phyloP scores from a whole-genome alignment of 2,329 filamentous ascomycete genomes.

The Neonectria magnoliae region DNA sequence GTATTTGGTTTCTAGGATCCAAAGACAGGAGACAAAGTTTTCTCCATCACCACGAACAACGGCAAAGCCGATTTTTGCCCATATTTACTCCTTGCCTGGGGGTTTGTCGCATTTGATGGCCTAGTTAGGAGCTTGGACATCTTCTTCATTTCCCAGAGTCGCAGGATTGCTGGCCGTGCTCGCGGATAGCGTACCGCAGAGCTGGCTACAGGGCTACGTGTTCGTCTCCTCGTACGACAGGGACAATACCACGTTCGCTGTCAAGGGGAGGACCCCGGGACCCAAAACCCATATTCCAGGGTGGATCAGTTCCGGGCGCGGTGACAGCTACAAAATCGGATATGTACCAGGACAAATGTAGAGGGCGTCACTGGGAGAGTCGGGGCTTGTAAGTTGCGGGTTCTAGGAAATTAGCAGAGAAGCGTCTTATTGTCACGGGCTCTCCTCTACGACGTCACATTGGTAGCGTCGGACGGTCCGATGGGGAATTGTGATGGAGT shows the following conservation, averaged over 20 bases:
- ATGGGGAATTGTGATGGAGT: not conserved
- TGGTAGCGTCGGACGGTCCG: not conserved
- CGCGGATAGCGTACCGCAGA: conserved; percentile 25
- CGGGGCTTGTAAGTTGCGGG: conserved; percentile 11
- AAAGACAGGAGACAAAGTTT: not conserved
- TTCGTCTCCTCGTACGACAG: conserved; percentile 33
- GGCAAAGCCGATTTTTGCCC: conserved; percentile 28
- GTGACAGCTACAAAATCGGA: not conserved
- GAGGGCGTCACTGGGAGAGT: conserved; percentile 8
- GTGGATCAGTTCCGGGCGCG: conserved; percentile 12
- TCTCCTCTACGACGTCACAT: not conserved
- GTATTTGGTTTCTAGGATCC: not conserved
- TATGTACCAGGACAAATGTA: not conserved
- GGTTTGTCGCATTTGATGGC: conserved; percentile 19
- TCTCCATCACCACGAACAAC: conserved; percentile 10
- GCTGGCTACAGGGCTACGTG: conserved; percentile 32
- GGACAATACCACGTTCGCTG: conserved; percentile 22
- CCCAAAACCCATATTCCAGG: conserved; percentile 19
- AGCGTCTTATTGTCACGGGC: not conserved
- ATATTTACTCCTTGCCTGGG: conserved; percentile 26
- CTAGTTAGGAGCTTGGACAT: conserved; percentile 36
- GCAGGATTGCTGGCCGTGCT: conserved; percentile 33
- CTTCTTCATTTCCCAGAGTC: conserved; percentile 36
- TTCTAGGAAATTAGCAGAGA: conserved; percentile 17
- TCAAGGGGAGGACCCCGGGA: conserved; percentile 24